Percentiles rank a stretch among this genome's conserved stretches.
phyloP scores from a whole-genome alignment of 768 basidiomycete species.

The Royoungia palumana region DNA sequence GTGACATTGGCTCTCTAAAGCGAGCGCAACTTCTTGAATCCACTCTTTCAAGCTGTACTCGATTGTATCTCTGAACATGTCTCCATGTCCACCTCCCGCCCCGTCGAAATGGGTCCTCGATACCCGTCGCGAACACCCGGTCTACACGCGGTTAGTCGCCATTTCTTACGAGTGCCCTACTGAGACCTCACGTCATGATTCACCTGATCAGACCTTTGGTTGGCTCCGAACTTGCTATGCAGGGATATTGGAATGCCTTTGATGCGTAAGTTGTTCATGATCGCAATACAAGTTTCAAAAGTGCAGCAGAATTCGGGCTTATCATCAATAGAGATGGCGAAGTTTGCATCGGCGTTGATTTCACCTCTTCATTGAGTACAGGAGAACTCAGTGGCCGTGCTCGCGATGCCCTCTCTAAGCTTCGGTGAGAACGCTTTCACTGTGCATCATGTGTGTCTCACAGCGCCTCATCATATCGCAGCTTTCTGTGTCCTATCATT shows the following conservation, averaged over 20 bases:
- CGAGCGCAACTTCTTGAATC: too few relatives aligned
- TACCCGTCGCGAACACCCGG: slow-evolving; percentile 3
- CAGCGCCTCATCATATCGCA: background rate
- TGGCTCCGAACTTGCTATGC: slow-evolving; percentile 16
- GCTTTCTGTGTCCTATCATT: slow-evolving; percentile 20
- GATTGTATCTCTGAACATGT: background rate
- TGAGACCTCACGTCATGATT: background rate
- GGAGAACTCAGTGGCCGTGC: slow-evolving; percentile 9
- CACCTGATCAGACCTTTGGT: slow-evolving; percentile 15
- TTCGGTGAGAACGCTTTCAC: slow-evolving; percentile 10
- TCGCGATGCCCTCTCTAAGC: slow-evolving; percentile 15
- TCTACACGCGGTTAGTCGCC: slow-evolving; percentile 15
- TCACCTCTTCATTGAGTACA: slow-evolving; percentile 7
- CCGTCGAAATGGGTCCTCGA: slow-evolving; percentile 10
- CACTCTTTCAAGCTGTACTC: too few relatives aligned
- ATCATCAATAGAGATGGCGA: slow-evolving; percentile 13
- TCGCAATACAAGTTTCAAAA: background rate
- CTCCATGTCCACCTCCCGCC: background rate
- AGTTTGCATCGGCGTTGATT: slow-evolving; percentile 18
- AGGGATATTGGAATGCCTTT: slow-evolving; percentile 11
- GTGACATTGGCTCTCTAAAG: too few relatives aligned
- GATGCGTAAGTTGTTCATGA: slow-evolving; percentile 13
- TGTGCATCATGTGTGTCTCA: too few relatives aligned
- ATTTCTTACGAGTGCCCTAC: background rate
- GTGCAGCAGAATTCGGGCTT: too few relatives aligned